These are phyloP conservation scores for Pterula multifida DNA, from an alignment of 1,284 basidiomycete species.

Conservation along the genomic window DNA sequence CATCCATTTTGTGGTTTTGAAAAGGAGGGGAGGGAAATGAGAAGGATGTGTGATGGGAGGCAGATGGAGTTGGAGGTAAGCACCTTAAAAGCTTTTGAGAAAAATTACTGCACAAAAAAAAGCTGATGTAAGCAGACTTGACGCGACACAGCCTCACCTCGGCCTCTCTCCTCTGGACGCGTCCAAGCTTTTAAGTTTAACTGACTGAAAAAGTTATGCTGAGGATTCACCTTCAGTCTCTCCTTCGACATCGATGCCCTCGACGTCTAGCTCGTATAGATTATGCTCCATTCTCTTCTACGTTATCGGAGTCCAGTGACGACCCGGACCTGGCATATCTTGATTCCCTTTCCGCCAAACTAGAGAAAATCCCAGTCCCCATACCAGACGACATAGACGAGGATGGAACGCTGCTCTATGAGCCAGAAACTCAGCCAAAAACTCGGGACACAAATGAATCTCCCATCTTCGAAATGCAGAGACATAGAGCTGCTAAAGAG, in stretches of 20 bases:
- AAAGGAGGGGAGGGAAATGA: constrained; percentile 11
- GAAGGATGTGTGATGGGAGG: constrained; percentile 14
- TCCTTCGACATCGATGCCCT: background rate
- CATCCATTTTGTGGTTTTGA: constrained; percentile 54
- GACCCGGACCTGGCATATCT: background rate
- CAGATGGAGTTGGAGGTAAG: constrained; percentile 14
- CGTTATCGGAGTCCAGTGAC: background rate
- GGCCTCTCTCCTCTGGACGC: background rate
- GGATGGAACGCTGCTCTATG: background rate
- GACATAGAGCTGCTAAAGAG: constrained; percentile 40
- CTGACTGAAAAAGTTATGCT: background rate
- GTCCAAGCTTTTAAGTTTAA: background rate
- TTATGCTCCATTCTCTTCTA: background rate
- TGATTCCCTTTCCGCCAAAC: background rate
- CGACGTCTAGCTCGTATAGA: background rate
- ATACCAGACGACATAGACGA: constrained; percentile 17
- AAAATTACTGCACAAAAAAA: background rate
- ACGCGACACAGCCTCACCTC: background rate
- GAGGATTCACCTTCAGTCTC: background rate
- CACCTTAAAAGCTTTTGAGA: background rate
- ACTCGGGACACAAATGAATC: background rate
- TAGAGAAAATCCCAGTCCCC: background rate
- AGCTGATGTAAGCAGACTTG: constrained; percentile 9
- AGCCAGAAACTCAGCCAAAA: background rate
- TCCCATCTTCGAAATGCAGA: constrained; percentile 49